phyloP scores from a whole-genome alignment of 2,329 filamentous ascomycete genomes.

The Cryphonectria nitschkei region DNA sequence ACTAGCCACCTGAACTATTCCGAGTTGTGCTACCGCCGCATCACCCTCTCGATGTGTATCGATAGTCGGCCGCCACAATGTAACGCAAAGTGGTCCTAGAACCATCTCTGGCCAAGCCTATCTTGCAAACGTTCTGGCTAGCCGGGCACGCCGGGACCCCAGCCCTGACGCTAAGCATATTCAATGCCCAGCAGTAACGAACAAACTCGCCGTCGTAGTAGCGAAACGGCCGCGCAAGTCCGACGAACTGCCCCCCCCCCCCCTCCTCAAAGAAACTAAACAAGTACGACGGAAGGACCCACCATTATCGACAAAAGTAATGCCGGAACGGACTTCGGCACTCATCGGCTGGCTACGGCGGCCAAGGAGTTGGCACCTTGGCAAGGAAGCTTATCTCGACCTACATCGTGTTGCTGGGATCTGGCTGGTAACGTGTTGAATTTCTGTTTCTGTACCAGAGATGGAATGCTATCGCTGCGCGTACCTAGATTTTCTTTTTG shows the following conservation, averaged over 20 bases:
- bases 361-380: conserved; percentile 2
- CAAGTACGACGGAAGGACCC: not conserved
- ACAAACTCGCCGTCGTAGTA: too few species aligned
- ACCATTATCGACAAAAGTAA: not conserved
- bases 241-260: too few species aligned
- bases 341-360: not conserved
- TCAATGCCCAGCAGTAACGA: not conserved
- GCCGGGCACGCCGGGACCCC: too few species aligned
- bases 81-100: not conserved
- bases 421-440: not conserved
- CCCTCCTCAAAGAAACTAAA: not conserved
- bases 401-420: not conserved
- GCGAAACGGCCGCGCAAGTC: not conserved
- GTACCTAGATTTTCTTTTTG: not conserved
- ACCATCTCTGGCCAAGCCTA: not conserved
- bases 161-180: not conserved
- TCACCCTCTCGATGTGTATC: not conserved
- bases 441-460: not conserved
- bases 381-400: conserved; percentile 1
- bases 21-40: not conserved
- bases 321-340: not conserved
- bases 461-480: not conserved
- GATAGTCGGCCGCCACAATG: not conserved
- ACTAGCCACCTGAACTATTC: not conserved
- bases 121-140: not conserved